Evolutionary conservation across 352 stramenopile species (phyloP).

Genomic region (Halophytophthora batemanensis): DNA sequence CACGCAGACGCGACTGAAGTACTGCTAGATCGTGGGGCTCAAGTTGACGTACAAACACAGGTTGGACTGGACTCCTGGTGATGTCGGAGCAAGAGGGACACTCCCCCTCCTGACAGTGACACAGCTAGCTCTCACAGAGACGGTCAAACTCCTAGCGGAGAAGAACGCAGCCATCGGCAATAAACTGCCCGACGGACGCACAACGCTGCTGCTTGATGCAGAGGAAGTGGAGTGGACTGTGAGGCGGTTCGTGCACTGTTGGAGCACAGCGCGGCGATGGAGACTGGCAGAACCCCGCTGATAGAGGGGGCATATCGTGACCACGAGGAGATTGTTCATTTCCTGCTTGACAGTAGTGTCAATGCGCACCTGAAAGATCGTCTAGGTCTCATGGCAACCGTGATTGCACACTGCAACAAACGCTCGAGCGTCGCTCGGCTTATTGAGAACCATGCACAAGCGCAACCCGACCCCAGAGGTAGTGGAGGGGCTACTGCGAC

Average conservation of each 20-base stretch:
- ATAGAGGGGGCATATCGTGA: constrained; percentile 9
- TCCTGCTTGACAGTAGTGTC: constrained; percentile 6
- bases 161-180: no score
- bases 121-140: no score
- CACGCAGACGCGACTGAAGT: constrained; percentile 1
- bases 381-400: constrained; percentile 1
- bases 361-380: not conserved
- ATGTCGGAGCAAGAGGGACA: no score
- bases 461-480: not conserved
- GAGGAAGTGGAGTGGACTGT: no score
- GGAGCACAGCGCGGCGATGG: constrained; percentile 2
- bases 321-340: constrained; percentile 10
- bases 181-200: no score
- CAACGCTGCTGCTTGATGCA: no score
- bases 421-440: not conserved
- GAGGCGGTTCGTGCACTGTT: constrained; percentile 11
- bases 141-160: no score
- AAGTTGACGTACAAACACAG: not conserved
- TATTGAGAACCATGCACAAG: not conserved
- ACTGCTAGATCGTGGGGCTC: constrained; percentile 9
- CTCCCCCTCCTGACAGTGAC: no score
- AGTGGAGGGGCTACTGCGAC: not conserved
- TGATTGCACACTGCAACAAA: constrained; percentile 8
- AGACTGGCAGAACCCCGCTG: constrained; percentile 3
- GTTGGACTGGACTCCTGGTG: no score